Evolutionary conservation across 2,329 filamentous ascomycete genomes (phyloP), one percentile per base, ranked within the genome.

Genomic region (Fusarium nurragi): DNA sequence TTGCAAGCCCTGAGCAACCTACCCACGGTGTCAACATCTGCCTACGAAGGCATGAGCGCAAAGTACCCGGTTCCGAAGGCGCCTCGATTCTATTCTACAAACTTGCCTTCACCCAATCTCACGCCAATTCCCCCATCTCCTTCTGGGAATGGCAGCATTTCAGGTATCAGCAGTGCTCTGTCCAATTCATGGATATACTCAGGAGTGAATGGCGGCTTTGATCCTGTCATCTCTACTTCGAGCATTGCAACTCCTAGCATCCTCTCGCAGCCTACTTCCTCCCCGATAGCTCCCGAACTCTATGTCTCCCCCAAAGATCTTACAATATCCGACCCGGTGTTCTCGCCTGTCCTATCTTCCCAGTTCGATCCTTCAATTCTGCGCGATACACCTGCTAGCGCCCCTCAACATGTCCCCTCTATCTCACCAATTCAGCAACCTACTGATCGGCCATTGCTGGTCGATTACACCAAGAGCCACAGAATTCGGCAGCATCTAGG

Each of bases 121-220:
- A 36, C 41, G 2, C 11, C 38, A 11, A 10, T 19, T 5, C 28
- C 21, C 28, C 52, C 47, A 3, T 46, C 46, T 5, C 48, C 44
- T 3, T 12, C 16, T 8, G 46, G 45, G 8, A 43, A 54, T 11
- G 59, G 37, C 23, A 64, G 49, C 16, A 16, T 65, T 6, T 71
- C 68, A 3, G 58, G 57, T 8, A 69, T 71, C 18, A 58, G 60
- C 10, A 65, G 60, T 16, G 67, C 52, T 6, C 39, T 69, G 5
- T 50, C 26, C 28, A 41, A 43, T 3, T 26, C 34, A 21, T 38
- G 10, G 50, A 23, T 11, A 26, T 38, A 18, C 10, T 25, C 18
- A 16, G 18, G 16, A n/a, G 14, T 6, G 26, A 13, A 38, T n/a
- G 21, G 23, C 16, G 16, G 9, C 13, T 30, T 18, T 30, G 25